These are phyloP conservation scores for Climacium dendroides DNA, from an alignment of 225 moss, liverwort and hornwort species.

Conservation along the genomic window DNA sequence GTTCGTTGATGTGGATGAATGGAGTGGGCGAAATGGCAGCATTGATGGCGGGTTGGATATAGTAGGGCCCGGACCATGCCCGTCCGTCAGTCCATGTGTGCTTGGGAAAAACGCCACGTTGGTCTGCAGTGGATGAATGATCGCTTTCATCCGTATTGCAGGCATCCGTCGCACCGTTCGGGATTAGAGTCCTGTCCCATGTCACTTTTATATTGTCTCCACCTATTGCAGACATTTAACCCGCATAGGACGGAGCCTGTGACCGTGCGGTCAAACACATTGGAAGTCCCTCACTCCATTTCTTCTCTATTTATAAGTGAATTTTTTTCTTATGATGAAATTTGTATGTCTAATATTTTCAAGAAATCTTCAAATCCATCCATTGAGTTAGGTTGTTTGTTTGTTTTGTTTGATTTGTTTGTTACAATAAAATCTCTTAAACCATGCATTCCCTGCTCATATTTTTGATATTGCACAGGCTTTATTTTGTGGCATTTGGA, in stretches of 20 bases:
- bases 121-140: background rate
- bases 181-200: background rate
- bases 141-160: background rate
- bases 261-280: background rate
- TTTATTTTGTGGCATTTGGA: too few relatives aligned
- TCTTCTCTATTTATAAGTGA: background rate
- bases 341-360: background rate
- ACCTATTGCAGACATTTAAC: background rate
- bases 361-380: background rate
- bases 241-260: too few relatives aligned
- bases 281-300: background rate
- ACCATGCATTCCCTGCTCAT: too few relatives aligned
- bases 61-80: constrained; percentile 12
- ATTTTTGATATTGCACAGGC: too few relatives aligned
- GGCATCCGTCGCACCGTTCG: background rate
- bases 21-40: background rate
- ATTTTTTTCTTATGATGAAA: background rate
- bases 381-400: too few relatives aligned
- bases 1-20: background rate
- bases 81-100: background rate
- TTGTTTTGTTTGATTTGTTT: too few relatives aligned
- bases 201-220: background rate
- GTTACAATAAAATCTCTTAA: too few relatives aligned
- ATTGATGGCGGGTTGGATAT: constrained; percentile 25
- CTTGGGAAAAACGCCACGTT: background rate